Evolutionary conservation across 495 filamentous ascomycete genomes (phyloP).

Genomic region (Copromyces sp.): DNA sequence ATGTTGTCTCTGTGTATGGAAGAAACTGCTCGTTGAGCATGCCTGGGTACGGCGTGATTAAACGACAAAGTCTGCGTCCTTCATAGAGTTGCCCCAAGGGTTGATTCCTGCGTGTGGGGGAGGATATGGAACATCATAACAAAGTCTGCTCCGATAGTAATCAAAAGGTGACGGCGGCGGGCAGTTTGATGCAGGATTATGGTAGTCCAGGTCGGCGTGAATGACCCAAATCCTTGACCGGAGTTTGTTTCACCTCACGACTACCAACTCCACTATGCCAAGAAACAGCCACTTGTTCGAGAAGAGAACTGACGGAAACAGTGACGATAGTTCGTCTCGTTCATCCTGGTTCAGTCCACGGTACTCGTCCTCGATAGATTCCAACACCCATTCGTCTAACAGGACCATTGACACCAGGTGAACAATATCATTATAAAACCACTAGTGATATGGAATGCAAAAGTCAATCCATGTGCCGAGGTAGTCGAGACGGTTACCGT

Average conservation of each 20-base stretch:
- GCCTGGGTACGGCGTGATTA: not conserved
- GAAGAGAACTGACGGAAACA: not conserved
- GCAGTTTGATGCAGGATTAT: not conserved
- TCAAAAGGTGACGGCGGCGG: not conserved
- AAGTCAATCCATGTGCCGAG: slow-evolving; percentile 81
- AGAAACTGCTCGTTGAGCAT: not conserved
- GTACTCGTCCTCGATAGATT: not conserved
- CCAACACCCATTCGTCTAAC: not conserved
- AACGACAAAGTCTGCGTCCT: not conserved
- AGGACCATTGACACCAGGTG: not conserved
- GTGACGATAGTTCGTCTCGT: not conserved
- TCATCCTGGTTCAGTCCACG: not conserved
- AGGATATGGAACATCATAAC: not conserved
- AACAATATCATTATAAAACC: not conserved
- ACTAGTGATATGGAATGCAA: slow-evolving; percentile 40
- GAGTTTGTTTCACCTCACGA: not conserved
- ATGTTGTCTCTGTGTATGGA: not conserved
- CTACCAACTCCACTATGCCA: not conserved
- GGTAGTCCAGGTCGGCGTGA: not conserved
- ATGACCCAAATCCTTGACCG: not conserved
- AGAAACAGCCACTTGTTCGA: not conserved
- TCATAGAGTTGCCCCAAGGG: not conserved
- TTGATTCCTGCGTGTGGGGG: not conserved
- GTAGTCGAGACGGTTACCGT: slow-evolving; percentile 53
- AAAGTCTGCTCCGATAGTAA: not conserved